Evolutionary conservation across 2,329 filamentous ascomycete species (phyloP).

Genomic region (Truncatella angustata): DNA sequence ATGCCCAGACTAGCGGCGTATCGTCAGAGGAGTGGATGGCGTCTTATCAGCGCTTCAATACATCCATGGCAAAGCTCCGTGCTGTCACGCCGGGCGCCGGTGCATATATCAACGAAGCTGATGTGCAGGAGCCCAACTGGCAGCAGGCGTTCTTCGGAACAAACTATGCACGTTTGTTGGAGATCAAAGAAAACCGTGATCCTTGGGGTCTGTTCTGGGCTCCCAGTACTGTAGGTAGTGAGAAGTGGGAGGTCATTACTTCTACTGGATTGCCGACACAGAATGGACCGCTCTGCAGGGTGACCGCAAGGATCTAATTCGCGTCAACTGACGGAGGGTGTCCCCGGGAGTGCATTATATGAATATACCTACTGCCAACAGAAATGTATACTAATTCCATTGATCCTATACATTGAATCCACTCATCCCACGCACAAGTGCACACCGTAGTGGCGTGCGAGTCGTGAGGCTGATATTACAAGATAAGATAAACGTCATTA

Average conservation of each 20-base stretch:
- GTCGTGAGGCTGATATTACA: too few relatives aligned
- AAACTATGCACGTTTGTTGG: constrained; percentile 39
- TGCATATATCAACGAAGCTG: constrained; percentile 52
- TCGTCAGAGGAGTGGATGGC: constrained; percentile 20
- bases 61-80: constrained; percentile 26
- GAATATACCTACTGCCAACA: too few relatives aligned
- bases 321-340: too few relatives aligned
- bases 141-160: constrained; percentile 45
- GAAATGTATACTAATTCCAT: too few relatives aligned
- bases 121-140: constrained; percentile 46
- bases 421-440: too few relatives aligned
- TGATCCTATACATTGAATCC: too few relatives aligned
- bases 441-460: too few relatives aligned
- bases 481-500: too few relatives aligned
- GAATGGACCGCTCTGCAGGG: constrained; percentile 31
- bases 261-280: constrained; percentile 25
- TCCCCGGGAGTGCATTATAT: too few relatives aligned
- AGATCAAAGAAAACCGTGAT: constrained; percentile 50
- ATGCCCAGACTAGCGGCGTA: constrained; percentile 11
- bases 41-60: constrained; percentile 23
- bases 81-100: constrained; percentile 38
- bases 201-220: constrained; percentile 46
- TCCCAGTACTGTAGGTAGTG: constrained; percentile 48
- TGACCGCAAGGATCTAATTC: too few relatives aligned
- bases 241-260: constrained; percentile 41